A percentile compares a stretch with the other conserved stretches of the same genome.
phyloP scores from a whole-genome alignment of 2,329 filamentous ascomycete species.

The Hymenoscyphus fructigenus region DNA sequence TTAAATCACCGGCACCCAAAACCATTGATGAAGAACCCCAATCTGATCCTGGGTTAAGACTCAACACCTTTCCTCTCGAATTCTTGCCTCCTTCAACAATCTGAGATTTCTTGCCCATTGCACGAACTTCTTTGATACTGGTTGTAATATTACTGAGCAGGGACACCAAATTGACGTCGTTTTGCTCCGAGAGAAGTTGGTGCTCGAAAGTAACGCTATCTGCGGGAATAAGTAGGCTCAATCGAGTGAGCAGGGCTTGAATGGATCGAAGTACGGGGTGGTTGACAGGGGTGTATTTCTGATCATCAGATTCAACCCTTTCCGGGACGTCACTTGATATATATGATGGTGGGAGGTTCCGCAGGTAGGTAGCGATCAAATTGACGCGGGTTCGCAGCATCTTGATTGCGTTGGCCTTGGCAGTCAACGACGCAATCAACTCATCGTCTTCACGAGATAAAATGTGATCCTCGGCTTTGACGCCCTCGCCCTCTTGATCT shows the following conservation, averaged over 20 bases:
- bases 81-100: slow-evolving; percentile 1
- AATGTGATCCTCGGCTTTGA: slow-evolving; percentile 50
- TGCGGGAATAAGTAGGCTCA: slow-evolving; percentile 76
- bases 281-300: slow-evolving; percentile 40
- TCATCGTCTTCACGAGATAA: slow-evolving; percentile 62
- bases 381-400: slow-evolving; percentile 81
- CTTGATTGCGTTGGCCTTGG: slow-evolving; percentile 89
- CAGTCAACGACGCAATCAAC: slow-evolving; percentile 66
- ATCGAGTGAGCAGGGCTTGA: slow-evolving; percentile 77
- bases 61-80: slow-evolving; percentile 11
- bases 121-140: slow-evolving; percentile 67
- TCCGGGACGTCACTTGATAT: slow-evolving; percentile 47
- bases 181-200: slow-evolving; percentile 74
- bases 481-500: slow-evolving; percentile 32
- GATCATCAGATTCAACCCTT: slow-evolving; percentile 29
- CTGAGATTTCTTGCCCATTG: slow-evolving; percentile 72
- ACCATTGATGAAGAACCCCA: neutral
- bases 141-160: slow-evolving; percentile 75
- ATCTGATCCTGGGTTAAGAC: neutral
- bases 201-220: slow-evolving; percentile 63
- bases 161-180: slow-evolving; percentile 78
- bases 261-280: slow-evolving; percentile 83
- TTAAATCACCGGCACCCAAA: slow-evolving; percentile 26
- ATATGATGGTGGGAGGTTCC: slow-evolving; percentile 66
- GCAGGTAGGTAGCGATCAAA: slow-evolving; percentile 74